Evolutionary conservation across 1,139 yeast genomes (phyloP), one percentile per base, ranked within the genome.

Genomic region (Saccharomyces uvarum): DNA sequence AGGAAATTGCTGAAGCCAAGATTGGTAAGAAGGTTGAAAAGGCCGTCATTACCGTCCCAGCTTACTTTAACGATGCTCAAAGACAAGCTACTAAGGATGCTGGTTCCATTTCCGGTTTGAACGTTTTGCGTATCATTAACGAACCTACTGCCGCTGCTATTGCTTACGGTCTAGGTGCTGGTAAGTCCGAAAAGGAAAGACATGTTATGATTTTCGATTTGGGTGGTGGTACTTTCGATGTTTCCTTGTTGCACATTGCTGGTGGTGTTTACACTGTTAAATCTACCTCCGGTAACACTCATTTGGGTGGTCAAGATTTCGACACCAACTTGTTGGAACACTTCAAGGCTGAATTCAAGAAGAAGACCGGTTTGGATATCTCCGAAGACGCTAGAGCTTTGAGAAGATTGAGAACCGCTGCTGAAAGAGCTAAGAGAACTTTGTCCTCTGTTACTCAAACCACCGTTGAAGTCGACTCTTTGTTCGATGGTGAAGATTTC

Each of bases 161-260:
- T 81, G 97, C 97, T 73, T 89, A 89, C 85, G 97, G 97, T 84
- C 85, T 89, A 73, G 96, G 91, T 82, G 88, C 54, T 28, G 54
- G 90, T 83, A 86, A 86, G 81, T 82, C 83, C 65, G 89, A 84
- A 68, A 84, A 84, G 74, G 96, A 89, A 81, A 86, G 84, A 78
- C 86, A 85, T 76, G 95, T 89, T 65, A 81, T 90, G 73, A 89
- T 90, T 73, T 89, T 89, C 82, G 97, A 89, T 79, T 84, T 89
- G 75, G 97, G 97, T 85, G 96, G 97, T 79, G 97, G 97, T 83
- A 90, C 97, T 76, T 90, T 90, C 80, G 97, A 90, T 88, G 96
- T 90, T 65, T 90, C 97, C 58, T 81, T 90, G 70, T 81, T 90
- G 76, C 86, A 88, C 81, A 88, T 90, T 74, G 93, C 91, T 74